A percentile compares a stretch with the other conserved stretches of the same genome.
Evolutionary conservation across 768 basidiomycete species (phyloP).

Genomic region (Tephrocybe sp.): DNA sequence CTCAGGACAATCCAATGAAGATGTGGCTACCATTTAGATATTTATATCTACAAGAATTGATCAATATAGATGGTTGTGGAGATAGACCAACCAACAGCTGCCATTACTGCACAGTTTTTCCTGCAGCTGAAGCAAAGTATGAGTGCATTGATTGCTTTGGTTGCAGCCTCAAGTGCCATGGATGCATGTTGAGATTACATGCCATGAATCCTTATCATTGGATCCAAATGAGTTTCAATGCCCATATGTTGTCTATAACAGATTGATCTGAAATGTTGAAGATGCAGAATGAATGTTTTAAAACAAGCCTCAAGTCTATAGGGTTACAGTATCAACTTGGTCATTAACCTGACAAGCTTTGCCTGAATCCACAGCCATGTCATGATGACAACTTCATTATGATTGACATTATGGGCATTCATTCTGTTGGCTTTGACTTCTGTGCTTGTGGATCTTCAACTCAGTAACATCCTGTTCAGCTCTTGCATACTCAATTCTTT

Average conservation of each 20-base stretch:
- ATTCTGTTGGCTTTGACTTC: conserved; percentile 8
- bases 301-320: conserved; percentile 14
- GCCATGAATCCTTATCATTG: background rate
- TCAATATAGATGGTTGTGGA: conserved; percentile 6
- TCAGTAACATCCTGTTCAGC: conserved; percentile 12
- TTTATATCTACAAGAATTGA: conserved; percentile 7
- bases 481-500: conserved; percentile 8
- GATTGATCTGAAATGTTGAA: too few relatives aligned
- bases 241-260: too few relatives aligned
- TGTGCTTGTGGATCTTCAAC: conserved; percentile 8
- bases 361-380: conserved; percentile 2
- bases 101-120: background rate
- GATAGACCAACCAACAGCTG: background rate
- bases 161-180: background rate
- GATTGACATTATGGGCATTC: conserved; percentile 2
- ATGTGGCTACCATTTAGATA: conserved; percentile 6
- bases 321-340: conserved; percentile 24
- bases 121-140: background rate
- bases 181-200: background rate
- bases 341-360: conserved; percentile 10
- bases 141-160: conserved; percentile 6
- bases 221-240: background rate
- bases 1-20: conserved; percentile 8
- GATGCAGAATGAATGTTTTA: too few relatives aligned
- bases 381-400: conserved; percentile 4